Percentiles rank a stretch among this genome's conserved stretches.
Evolutionary conservation across 768 basidiomycete species (phyloP).

Genomic region (Termitomyces sp.): DNA sequence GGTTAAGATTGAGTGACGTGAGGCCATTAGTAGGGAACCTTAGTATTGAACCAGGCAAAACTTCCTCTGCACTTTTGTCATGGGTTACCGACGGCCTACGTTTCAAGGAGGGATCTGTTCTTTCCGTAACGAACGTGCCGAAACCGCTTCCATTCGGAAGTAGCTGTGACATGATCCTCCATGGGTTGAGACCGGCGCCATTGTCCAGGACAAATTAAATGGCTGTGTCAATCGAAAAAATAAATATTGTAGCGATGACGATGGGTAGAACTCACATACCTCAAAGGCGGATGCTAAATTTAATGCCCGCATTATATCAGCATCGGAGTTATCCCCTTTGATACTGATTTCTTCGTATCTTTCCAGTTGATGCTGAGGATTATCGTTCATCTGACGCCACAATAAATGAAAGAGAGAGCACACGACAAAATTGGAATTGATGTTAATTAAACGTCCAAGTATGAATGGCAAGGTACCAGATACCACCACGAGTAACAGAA

Average conservation of each 20-base stretch:
- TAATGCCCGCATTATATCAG: slow-evolving; percentile 25
- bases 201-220: slow-evolving; percentile 30
- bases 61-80: slow-evolving; percentile 3
- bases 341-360: slow-evolving; percentile 30
- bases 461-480: slow-evolving; percentile 27
- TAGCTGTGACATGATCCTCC: slow-evolving; percentile 26
- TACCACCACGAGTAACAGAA: slow-evolving; percentile 23
- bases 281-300: slow-evolving; percentile 23
- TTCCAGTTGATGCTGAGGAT: slow-evolving; percentile 24
- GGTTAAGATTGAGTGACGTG: slow-evolving; percentile 1
- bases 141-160: slow-evolving; percentile 28
- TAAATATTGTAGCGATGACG: not conserved
- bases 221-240: slow-evolving; percentile 19
- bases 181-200: slow-evolving; percentile 29
- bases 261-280: slow-evolving; percentile 8
- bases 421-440: slow-evolving; percentile 24
- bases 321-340: slow-evolving; percentile 26
- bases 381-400: not conserved
- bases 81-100: not conserved
- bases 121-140: slow-evolving; percentile 27
- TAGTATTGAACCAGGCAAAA: slow-evolving; percentile 23
- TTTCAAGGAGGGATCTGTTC: slow-evolving; percentile 16
- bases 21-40: slow-evolving; percentile 14
- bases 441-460: slow-evolving; percentile 30
- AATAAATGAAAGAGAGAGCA: slow-evolving; percentile 1